Conservation (phyloP, 2,329 filamentous ascomycete species). For the Kalmusia sp. region DNA sequence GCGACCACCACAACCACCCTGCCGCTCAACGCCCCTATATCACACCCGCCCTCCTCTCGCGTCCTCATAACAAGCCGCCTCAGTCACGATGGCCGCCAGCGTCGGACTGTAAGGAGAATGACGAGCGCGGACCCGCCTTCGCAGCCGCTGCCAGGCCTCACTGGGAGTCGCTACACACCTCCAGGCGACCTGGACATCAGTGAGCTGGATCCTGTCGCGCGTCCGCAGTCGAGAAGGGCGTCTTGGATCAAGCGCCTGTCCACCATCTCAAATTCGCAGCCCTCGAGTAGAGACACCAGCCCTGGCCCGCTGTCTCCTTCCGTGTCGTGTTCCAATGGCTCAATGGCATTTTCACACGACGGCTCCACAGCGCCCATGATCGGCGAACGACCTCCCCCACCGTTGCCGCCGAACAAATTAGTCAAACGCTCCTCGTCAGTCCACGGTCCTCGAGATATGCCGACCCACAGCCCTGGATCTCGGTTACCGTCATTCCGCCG, state of each 20-base stretch:
- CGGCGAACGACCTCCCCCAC: conserved; percentile 46
- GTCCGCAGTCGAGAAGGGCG: conserved; percentile 48
- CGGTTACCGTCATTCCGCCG: conserved; percentile 72
- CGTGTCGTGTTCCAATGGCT: conserved; percentile 68
- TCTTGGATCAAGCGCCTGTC: conserved; percentile 79
- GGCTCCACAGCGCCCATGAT: conserved; percentile 71
- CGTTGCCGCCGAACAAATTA: conserved; percentile 73
- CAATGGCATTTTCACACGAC: conserved; percentile 53
- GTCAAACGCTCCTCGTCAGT: conserved; percentile 74
- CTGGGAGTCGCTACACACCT: conserved; percentile 27
- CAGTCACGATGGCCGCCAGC: conserved; percentile 39
- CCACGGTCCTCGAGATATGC: conserved; percentile 54
- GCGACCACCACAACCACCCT: conserved; percentile 31
- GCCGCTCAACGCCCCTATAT: conserved; percentile 32
- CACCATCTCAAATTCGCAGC: conserved; percentile 68
- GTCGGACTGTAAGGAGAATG: conserved; percentile 43
- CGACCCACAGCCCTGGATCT: conserved; percentile 61
- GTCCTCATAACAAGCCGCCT: conserved; percentile 30
- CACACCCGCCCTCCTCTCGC: conserved; percentile 30
- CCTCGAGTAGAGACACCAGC: conserved; percentile 70
- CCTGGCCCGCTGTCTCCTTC: conserved; percentile 71
- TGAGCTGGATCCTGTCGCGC: conserved; percentile 30
- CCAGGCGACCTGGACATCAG: conserved; percentile 29
- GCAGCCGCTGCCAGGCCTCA: conserved; percentile 23
- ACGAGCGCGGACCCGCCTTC: conserved; percentile 35